A percentile compares a stretch with the other conserved stretches of the same genome.
phyloP scores from a whole-genome alignment of 2,329 filamentous ascomycete species.

The Furcasterigmium sp. region DNA sequence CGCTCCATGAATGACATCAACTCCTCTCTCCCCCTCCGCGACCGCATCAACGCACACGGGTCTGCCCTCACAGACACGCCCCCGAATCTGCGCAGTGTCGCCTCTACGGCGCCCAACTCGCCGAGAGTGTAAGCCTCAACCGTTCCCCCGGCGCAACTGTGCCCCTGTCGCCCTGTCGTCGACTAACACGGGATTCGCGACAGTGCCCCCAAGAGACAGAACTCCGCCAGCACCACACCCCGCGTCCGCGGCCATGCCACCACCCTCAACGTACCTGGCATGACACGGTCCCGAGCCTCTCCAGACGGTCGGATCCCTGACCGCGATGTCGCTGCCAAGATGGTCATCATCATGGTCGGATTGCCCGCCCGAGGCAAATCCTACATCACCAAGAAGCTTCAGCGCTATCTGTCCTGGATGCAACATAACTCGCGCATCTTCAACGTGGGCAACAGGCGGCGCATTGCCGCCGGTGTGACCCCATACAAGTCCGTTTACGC shows the following conservation, averaged over 20 bases:
- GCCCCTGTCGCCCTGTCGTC: conserved; percentile 4
- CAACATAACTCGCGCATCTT: conserved; percentile 95
- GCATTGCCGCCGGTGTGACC: conserved; percentile 64
- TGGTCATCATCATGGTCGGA: conserved; percentile 98
- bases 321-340: conserved; percentile 89
- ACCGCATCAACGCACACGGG: conserved; percentile 11
- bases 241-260: conserved; percentile 78
- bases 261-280: conserved; percentile 91
- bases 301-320: conserved; percentile 92
- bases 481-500: conserved; percentile 32
- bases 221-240: conserved; percentile 73
- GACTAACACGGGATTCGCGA: conserved; percentile 13
- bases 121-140: conserved; percentile 48
- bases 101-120: conserved; percentile 53
- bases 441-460: conserved; percentile 90
- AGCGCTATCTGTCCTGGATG: conserved; percentile 92
- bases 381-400: conserved; percentile 97
- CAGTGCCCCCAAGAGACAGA: conserved; percentile 65
- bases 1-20: conserved; percentile 37
- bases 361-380: conserved; percentile 93
- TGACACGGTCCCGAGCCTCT: conserved; percentile 92
- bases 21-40: conserved; percentile 18
- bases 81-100: conserved; percentile 50
- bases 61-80: conserved; percentile 38
- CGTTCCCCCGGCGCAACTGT: neutral